These are phyloP conservation scores for Aspergillus sp. DNA, from an alignment of 2,329 filamentous ascomycete genomes.

Conservation along the genomic window DNA sequence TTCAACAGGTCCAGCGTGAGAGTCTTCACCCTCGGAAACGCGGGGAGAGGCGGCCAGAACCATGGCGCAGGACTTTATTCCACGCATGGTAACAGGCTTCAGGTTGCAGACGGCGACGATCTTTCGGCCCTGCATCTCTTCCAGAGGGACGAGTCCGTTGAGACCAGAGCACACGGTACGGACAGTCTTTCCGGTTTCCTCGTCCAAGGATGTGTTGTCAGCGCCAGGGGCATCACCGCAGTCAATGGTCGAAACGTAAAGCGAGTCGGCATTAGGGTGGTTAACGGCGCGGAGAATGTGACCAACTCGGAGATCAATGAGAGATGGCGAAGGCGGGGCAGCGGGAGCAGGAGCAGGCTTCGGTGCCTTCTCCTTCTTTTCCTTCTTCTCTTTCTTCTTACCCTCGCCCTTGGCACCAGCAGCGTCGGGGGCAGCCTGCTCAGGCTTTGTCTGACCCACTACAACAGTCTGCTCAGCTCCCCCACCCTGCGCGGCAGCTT, in stretches of 20 bases:
- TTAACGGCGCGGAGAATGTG: conserved; percentile 95
- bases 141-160: conserved; percentile 86
- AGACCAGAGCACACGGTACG: conserved; percentile 96
- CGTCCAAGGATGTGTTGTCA: conserved; percentile 74
- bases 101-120: conserved; percentile 96
- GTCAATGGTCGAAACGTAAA: conserved; percentile 93
- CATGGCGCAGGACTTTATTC: conserved; percentile 80
- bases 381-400: conserved; percentile 56
- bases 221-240: conserved; percentile 83
- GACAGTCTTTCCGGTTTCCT: conserved; percentile 87
- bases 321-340: conserved; percentile 74
- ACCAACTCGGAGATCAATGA: conserved; percentile 94
- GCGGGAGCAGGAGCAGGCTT: conserved; percentile 70
- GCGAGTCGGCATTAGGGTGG: conserved; percentile 93
- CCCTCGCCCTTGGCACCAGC: conserved; percentile 42
- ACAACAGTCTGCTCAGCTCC: conserved; percentile 37
- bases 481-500: conserved; percentile 52
- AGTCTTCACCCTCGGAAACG: conserved; percentile 75
- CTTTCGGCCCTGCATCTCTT: conserved; percentile 95
- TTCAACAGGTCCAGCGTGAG: conserved; percentile 89
- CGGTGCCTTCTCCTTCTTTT: conserved; percentile 71
- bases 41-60: conserved; percentile 91
- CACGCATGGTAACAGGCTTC: conserved; percentile 99
- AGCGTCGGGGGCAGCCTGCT: conserved; percentile 52
- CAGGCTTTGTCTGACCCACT: conserved; percentile 39